Evolutionary conservation across 345 rosid genomes (phyloP).

Genomic region (Eucalyptus rudis): DNA sequence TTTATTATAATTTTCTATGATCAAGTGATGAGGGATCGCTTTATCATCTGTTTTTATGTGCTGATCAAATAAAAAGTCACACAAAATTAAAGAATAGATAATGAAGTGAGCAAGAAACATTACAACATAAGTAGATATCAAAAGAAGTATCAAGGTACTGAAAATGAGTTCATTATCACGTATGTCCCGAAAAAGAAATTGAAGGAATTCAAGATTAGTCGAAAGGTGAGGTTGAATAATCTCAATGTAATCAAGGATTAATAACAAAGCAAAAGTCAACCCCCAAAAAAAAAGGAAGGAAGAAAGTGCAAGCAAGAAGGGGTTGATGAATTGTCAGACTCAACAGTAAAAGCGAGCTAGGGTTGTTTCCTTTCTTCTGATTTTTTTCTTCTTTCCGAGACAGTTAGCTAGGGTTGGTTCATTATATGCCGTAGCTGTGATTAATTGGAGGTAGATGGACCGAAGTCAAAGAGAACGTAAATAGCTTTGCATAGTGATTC

Average conservation of each 20-base stretch:
- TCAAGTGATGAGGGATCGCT: background rate
- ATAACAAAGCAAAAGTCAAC: background rate
- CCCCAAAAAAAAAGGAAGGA: background rate
- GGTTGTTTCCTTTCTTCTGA: background rate
- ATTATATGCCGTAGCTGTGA: background rate
- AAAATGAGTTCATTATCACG: background rate
- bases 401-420: background rate
- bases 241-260: background rate
- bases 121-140: background rate
- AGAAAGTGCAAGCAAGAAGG: background rate
- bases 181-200: background rate
- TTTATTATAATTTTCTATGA: background rate
- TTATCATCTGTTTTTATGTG: background rate
- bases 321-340: background rate
- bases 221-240: background rate
- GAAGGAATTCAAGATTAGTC: background rate
- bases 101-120: background rate
- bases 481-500: background rate
- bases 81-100: background rate
- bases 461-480: background rate
- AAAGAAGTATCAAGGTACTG: background rate
- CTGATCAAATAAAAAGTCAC: background rate
- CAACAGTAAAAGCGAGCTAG: background rate
- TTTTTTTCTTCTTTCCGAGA: background rate
- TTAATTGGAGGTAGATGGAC: background rate